Evolutionary conservation across 164 flowering plant species (phyloP), one percentile per base, ranked within the genome.

Genomic region (Akebia trifoliata): DNA sequence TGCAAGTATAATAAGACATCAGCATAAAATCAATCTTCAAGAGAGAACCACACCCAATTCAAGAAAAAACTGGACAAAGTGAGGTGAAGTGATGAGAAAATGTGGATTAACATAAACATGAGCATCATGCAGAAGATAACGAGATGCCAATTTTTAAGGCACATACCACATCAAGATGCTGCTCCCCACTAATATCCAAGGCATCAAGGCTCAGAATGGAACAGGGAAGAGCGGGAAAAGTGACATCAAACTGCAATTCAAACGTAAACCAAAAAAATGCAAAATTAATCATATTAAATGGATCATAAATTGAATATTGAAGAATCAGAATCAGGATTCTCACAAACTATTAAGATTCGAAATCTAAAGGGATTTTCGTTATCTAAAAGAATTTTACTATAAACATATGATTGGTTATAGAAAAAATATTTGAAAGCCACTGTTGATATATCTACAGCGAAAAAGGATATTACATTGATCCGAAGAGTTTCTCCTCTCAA

Each of bases 101-200:
- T 22, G 3, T 4, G 11, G 6, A 10, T 8, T 15, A 14, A 26
- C 0, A 37, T 21, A 59, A 22, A n/a, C 25, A 18, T 25, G 4
- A 45, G 26, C 21, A 35, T 17, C 17, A 25, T 25, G 32, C 20
- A 54, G 12, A 47, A 24, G 3, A 5, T 4, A 7, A 29, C 2
- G 29, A 47, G 8, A 6, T 8, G 24, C 10, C 0, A 28, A 7
- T 25, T 8, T 7, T 40, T 57, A 21, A 1, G 31, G 37, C 10
- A 69, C 84, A 49, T 81, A 88, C 96, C 15, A 88, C 76, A 67
- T 88, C 90, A 66, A 77, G 74, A 70, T 88, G 96, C 61, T 76
- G 82, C 75, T 85, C 96, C 61, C 92, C 93, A 64, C 87, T 87
- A 37, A 87, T 82, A 73, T 87, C 96, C 77, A 82, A 77, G 48